Percentiles rank a stretch among this genome's conserved stretches.
Conservation (phyloP, 192 early-diverging fungal genomes). For the Dimargaris xerosporica region DNA sequence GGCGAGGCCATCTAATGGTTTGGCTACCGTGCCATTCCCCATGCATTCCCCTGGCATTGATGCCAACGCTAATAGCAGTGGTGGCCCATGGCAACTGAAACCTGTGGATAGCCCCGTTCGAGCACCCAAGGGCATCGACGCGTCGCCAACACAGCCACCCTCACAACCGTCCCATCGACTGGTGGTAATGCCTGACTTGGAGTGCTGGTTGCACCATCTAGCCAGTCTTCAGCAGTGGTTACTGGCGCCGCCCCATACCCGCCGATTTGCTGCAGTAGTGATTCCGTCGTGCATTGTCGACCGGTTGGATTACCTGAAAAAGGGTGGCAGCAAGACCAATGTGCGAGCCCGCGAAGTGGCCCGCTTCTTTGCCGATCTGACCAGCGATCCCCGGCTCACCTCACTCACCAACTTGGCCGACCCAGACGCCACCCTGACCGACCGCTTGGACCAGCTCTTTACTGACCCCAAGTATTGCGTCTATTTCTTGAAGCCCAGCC, state of each 20-base stretch:
- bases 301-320: background rate
- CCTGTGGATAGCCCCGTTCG: no score
- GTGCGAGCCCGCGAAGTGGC: background rate
- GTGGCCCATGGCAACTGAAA: no score
- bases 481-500: constrained; percentile 3
- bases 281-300: background rate
- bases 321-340: background rate
- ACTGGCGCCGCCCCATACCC: background rate
- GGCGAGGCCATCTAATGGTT: no score
- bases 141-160: no score
- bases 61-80: no score
- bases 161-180: no score
- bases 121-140: no score
- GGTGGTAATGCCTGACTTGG: background rate
- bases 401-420: background rate
- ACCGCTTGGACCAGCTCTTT: no score
- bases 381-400: background rate
- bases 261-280: no score
- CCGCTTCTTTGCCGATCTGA: background rate
- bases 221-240: background rate
- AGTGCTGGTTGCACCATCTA: background rate
- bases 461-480: background rate
- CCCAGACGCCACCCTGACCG: no score
- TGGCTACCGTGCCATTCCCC: no score
- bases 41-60: no score